Base-by-base conservation (phyloP, 225 moss, liverwort and hornwort species). In the Polytrichum formosum region DNA sequence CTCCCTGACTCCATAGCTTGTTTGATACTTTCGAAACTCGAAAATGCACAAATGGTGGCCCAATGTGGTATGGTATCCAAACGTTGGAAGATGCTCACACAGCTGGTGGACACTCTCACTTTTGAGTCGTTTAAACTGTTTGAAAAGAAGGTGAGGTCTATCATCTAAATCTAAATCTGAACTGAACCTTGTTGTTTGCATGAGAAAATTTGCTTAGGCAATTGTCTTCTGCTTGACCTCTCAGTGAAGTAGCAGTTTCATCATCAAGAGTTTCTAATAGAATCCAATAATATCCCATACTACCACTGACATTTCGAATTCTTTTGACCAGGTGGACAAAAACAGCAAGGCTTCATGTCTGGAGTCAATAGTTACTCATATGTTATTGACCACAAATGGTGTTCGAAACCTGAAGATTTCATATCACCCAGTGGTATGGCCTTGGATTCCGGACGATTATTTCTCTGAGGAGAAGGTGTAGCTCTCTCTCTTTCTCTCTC, bases 381-480 rank as follows among this genome's bases (percentile, higher is more conserved):
- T 79, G 84, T 74, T 87, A 64, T 63, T 87, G 68, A 87, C 81
- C 69, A 84, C 84, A 18, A 76, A 83, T 74, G 87, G 87, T 26
- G 76, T 87, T 71, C 87, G 87, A 79, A 79, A 81, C 54, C 74
- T 87, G 54, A 87, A 87, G 74, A 84, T 87, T 60, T 83, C 87
- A 53, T 87, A 87, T 60, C 87, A 87, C 74, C 87, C 87, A 79
- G 87, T 87, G 66, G 87, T 87, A 74, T 87, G 87, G 87, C 87
- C 87, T 66, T 87, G 87, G 87, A 81, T 87, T 74, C 87, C 81
- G 4, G 70, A 87, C 18, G 87, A 87, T 74, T 79, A 83, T 29
- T 87, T 87, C 46, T 84, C 81, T 54, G 87, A 87, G 76, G 81
- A 84, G 62, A 83, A 84, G 87, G 87, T 87, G 64, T 55, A 63